These are phyloP conservation scores for Auricularia auricula-judae DNA, from an alignment of 768 basidiomycete genomes.

Conservation along the genomic window DNA sequence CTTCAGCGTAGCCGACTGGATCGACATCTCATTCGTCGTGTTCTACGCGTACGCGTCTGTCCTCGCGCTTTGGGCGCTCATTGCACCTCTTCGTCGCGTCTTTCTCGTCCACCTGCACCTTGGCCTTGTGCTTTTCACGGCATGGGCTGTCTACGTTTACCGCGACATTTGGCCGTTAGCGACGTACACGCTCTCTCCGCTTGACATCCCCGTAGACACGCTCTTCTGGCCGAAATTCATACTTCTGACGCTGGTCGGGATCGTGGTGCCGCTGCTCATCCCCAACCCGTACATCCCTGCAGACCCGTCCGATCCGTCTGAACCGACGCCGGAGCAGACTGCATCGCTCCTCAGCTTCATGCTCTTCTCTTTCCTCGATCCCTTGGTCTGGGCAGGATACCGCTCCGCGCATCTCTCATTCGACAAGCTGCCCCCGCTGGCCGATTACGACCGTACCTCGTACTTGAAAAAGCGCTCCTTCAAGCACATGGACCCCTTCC, in stretches of 20 bases:
- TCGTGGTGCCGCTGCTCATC: slow-evolving; percentile 41
- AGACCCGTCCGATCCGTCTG: slow-evolving; percentile 35
- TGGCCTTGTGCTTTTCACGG: slow-evolving; percentile 1
- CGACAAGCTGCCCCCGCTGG: slow-evolving; percentile 32
- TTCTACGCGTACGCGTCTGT: background rate
- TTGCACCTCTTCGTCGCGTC: background rate
- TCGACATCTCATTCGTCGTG: background rate
- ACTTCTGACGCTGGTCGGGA: slow-evolving; percentile 32
- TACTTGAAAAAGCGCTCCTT: background rate
- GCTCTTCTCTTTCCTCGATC: slow-evolving; percentile 47
- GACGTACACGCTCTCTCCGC: slow-evolving; percentile 37
- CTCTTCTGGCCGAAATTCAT: slow-evolving; percentile 44
- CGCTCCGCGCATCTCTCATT: slow-evolving; percentile 31
- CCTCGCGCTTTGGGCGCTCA: background rate
- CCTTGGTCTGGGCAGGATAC: slow-evolving; percentile 25
- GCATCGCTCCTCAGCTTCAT: slow-evolving; percentile 33
- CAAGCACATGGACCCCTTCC: slow-evolving; percentile 13
- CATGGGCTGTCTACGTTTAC: slow-evolving; percentile 5
- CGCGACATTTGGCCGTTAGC: slow-evolving; percentile 41
- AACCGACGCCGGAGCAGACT: slow-evolving; percentile 37
- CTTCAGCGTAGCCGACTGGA: background rate
- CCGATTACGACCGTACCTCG: slow-evolving; percentile 25
- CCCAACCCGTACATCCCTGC: slow-evolving; percentile 50
- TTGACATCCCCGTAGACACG: slow-evolving; percentile 34
- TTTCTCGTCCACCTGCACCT: background rate